A percentile compares a stretch with the other conserved stretches of the same genome.
These are phyloP conservation scores for Podospora sp. DNA, from an alignment of 495 filamentous ascomycete species.

Conservation along the genomic window DNA sequence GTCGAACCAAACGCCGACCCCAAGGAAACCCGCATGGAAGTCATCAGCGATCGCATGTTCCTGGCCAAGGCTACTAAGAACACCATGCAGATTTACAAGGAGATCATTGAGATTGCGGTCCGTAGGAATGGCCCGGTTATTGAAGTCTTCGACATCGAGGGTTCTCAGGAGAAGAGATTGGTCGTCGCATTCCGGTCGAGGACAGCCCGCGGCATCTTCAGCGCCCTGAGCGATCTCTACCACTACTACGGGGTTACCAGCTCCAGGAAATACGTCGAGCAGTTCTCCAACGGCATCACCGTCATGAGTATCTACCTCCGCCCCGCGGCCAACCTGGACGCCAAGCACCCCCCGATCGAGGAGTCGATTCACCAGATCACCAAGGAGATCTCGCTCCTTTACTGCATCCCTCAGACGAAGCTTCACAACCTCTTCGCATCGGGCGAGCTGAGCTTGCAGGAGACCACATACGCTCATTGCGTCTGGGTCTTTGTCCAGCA, in stretches of 20 bases:
- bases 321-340: conserved; percentile 60
- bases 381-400: conserved; percentile 94
- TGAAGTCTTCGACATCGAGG: conserved; percentile 95
- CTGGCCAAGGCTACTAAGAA: conserved; percentile 93
- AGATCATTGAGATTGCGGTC: conserved; percentile 85
- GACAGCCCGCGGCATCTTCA: conserved; percentile 92
- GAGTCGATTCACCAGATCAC: conserved; percentile 98
- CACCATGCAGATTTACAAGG: conserved; percentile 91
- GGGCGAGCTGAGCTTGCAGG: conserved; percentile 90
- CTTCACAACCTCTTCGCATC: conserved; percentile 86
- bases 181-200: conserved; percentile 92
- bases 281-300: conserved; percentile 97
- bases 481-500: conserved; percentile 97
- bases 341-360: conserved; percentile 65
- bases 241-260: conserved; percentile 98
- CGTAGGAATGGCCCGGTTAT: conserved; percentile 88
- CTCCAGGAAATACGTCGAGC: conserved; percentile 95
- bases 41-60: conserved; percentile 92
- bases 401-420: conserved; percentile 97
- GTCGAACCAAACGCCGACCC: conserved; percentile 69
- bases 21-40: conserved; percentile 83
- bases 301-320: conserved; percentile 93
- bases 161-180: conserved; percentile 83
- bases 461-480: conserved; percentile 95
- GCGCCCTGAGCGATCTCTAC: conserved; percentile 91